Base-by-base conservation (phyloP, 306 rosid species). In the Crotalaria pallida region DNA sequence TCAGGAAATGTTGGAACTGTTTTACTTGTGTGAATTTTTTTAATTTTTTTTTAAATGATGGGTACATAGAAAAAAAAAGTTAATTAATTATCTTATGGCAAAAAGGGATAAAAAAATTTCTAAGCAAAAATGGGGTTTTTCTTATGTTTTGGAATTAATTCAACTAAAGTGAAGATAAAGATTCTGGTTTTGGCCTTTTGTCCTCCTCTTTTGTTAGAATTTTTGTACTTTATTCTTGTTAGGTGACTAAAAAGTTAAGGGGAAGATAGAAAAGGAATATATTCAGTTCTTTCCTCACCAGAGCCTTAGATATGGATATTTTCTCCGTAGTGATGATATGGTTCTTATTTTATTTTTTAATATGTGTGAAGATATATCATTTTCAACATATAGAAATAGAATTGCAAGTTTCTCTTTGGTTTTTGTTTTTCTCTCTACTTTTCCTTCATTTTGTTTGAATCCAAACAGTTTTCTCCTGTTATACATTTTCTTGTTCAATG, bases 231-330 rank as follows among this genome's bases (percentile, higher is more conserved):
- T 69, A 16, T 77, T 53, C 75, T 74, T 76, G 65, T 40, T 67
- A 31, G 61, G 64, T 67, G 65, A 12, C 67, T 19, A 22, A 58
- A 75, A 75, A 77, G 69, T 38, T 77, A 55, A 38, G 55, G 65
- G 67, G 61, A 76, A 82, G 52, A 68, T 69, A 51, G 64, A n/a
- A 67, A 74, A 53, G 76, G 70, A 77, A 72, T 72, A 72, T 72
- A 59, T 73, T 67, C 58, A 55, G 69, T 16, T 65, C 41, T 59
- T 66, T 67, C 33, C 24, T 60, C 43, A 23, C 41, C 67, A 76
- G 58, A 72, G 60, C 38, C 65, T 43, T 47, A 44, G 49, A 77
- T 3, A 47, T 68, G 10, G 22, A 7, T 18, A 47, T 60, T 52
- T 66, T n/a, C n/a, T n/a, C n/a, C n/a, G n/a, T n/a, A n/a, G n/a